Evolutionary conservation across 1,139 yeast species (phyloP).

Genomic region (Kodamaea derodonti): DNA sequence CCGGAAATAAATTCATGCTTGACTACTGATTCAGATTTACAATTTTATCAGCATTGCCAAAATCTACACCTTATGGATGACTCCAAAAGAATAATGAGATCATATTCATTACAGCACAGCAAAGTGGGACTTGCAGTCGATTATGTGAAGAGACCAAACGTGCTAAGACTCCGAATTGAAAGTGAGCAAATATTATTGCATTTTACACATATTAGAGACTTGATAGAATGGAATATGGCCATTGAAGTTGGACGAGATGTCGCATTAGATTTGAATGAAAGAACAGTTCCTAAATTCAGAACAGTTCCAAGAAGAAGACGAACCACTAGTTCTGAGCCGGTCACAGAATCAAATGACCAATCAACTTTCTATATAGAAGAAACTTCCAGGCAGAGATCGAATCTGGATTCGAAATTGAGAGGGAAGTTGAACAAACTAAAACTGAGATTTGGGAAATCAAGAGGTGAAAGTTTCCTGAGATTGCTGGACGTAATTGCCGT

Average conservation of each 20-base stretch:
- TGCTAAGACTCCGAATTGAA: constrained; percentile 60
- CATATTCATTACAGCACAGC: constrained; percentile 70
- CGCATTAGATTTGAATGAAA: constrained; percentile 53
- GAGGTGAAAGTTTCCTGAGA: constrained; percentile 1
- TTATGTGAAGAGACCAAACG: constrained; percentile 56
- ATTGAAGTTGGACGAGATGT: constrained; percentile 61
- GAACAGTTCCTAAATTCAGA: constrained; percentile 65
- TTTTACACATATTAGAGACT: constrained; percentile 51
- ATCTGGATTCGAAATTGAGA: constrained; percentile 16
- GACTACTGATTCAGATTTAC: constrained; percentile 36
- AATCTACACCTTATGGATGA: constrained; percentile 17
- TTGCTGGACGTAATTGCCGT: neutral
- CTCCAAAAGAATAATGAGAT: constrained; percentile 21
- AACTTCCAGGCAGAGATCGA: constrained; percentile 14
- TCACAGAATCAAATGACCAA: neutral
- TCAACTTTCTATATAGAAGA: constrained; percentile 6
- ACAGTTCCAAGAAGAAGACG: constrained; percentile 72
- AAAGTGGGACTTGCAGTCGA: constrained; percentile 67
- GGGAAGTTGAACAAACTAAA: constrained; percentile 22
- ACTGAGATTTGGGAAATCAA: constrained; percentile 6
- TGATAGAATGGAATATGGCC: constrained; percentile 65
- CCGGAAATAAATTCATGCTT: constrained; percentile 20
- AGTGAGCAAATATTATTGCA: constrained; percentile 62
- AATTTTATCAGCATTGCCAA: constrained; percentile 31
- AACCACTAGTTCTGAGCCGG: constrained; percentile 17